These are phyloP conservation scores for Eucalyptus leucophloia DNA, from an alignment of 345 rosid species.

Conservation along the genomic window DNA sequence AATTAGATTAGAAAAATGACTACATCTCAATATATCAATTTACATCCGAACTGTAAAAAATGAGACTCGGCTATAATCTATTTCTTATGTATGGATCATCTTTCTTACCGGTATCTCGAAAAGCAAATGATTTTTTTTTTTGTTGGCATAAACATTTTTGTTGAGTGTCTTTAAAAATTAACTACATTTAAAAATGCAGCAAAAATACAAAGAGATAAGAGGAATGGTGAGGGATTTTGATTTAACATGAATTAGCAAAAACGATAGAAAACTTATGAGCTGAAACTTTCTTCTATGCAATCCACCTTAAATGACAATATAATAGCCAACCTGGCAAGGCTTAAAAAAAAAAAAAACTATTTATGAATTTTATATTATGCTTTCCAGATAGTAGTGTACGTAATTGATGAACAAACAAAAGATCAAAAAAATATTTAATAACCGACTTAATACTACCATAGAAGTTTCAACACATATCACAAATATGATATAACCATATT, in stretches of 20 bases:
- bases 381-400: not conserved
- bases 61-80: not conserved
- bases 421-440: not conserved
- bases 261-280: not conserved
- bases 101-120: not conserved
- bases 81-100: not conserved
- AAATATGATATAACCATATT: not conserved
- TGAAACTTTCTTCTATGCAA: not conserved
- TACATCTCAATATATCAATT: not conserved
- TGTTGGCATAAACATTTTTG: not conserved
- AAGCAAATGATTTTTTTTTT: not conserved
- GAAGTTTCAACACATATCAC: not conserved
- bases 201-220: not conserved
- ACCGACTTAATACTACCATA: not conserved
- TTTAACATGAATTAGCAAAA: not conserved
- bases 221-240: not conserved
- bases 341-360: too few relatives aligned
- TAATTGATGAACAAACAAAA: not conserved
- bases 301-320: not conserved
- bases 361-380: not conserved
- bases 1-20: not conserved
- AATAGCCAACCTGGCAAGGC: not conserved
- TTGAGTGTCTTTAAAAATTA: not conserved
- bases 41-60: not conserved
- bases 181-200: not conserved